A percentile compares a stretch with the other conserved stretches of the same genome.
Evolutionary conservation across 2,329 filamentous ascomycete genomes (phyloP).

Genomic region (Colletotrichum kahawae): DNA sequence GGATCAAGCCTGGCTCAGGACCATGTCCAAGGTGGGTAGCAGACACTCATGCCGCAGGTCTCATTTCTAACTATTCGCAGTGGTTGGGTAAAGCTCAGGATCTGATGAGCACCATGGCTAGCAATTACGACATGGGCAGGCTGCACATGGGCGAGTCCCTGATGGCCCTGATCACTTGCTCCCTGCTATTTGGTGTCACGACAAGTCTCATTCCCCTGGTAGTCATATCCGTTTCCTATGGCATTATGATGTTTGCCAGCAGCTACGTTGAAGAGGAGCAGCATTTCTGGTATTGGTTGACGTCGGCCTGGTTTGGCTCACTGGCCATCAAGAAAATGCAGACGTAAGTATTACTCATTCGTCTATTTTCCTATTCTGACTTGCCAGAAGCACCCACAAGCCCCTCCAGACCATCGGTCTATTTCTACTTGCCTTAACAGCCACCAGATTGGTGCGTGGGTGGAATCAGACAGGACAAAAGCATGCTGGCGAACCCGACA

Average conservation of each 20-base stretch:
- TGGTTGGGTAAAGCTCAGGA: conserved; percentile 78
- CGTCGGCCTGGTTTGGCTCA: conserved; percentile 70
- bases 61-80: conserved; percentile 28
- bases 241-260: conserved; percentile 94
- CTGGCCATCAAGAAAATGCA: conserved; percentile 54
- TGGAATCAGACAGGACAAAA: conserved; percentile 99
- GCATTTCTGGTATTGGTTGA: conserved; percentile 96
- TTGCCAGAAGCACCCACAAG: neutral
- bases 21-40: conserved; percentile 46
- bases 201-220: conserved; percentile 47
- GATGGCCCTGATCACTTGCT: conserved; percentile 27
- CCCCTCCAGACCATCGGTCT: conserved; percentile 25
- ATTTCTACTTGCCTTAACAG: conserved; percentile 51
- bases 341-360: conserved; percentile 32
- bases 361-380: neutral
- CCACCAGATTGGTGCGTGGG: conserved; percentile 71
- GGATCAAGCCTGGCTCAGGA: conserved; percentile 44
- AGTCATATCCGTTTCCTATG: conserved; percentile 67
- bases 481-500: conserved; percentile 87
- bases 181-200: conserved; percentile 21
- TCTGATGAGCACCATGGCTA: conserved; percentile 86
- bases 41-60: neutral
- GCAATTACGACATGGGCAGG: conserved; percentile 81
- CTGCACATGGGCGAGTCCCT: conserved; percentile 54
- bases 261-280: conserved; percentile 99